A percentile compares a stretch with the other conserved stretches of the same genome.
phyloP scores from a whole-genome alignment of 768 basidiomycete genomes.

The Termitomyces sp. region DNA sequence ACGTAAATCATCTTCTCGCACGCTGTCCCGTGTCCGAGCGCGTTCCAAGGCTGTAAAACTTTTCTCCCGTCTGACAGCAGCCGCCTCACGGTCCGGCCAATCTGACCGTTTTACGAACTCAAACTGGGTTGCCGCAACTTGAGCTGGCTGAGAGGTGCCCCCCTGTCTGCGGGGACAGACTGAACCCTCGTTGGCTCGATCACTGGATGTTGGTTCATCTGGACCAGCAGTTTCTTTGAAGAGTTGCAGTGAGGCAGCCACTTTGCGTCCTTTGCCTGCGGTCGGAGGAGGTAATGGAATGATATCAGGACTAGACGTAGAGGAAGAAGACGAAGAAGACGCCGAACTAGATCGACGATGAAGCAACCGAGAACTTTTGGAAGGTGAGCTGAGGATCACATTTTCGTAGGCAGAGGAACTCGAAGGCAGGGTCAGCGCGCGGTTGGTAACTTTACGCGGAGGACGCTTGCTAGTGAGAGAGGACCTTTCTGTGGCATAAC shows the following conservation, averaged over 20 bases:
- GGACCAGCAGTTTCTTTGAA: conserved; percentile 68
- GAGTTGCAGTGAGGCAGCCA: conserved; percentile 75
- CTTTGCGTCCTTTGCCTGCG: conserved; percentile 70
- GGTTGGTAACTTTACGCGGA: conserved; percentile 25
- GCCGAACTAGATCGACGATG: conserved; percentile 31
- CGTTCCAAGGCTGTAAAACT: conserved; percentile 59
- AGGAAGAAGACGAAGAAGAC: conserved; percentile 27
- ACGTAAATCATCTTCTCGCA: conserved; percentile 25
- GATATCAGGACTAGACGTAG: conserved; percentile 25
- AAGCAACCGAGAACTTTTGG: conserved; percentile 26
- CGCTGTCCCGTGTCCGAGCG: conserved; percentile 45
- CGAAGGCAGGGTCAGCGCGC: conserved; percentile 35
- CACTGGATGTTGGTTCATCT: conserved; percentile 25
- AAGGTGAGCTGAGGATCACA: conserved; percentile 17
- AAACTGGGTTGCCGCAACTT: conserved; percentile 64
- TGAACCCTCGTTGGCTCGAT: conserved; percentile 23
- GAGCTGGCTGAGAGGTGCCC: conserved; percentile 37
- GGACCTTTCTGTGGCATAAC: conserved; percentile 38
- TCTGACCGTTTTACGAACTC: conserved; percentile 83
- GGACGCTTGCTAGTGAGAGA: conserved; percentile 21
- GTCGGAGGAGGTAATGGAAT: conserved; percentile 23
- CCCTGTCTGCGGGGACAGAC: conserved; percentile 23
- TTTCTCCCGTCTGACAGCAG: conserved; percentile 63
- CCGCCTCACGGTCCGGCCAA: conserved; percentile 78
- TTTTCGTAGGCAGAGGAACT: conserved; percentile 13